Evolutionary conservation across 2,329 filamentous ascomycete genomes (phyloP), one percentile per base, ranked within the genome.

Genomic region (Colletotrichum melonis): DNA sequence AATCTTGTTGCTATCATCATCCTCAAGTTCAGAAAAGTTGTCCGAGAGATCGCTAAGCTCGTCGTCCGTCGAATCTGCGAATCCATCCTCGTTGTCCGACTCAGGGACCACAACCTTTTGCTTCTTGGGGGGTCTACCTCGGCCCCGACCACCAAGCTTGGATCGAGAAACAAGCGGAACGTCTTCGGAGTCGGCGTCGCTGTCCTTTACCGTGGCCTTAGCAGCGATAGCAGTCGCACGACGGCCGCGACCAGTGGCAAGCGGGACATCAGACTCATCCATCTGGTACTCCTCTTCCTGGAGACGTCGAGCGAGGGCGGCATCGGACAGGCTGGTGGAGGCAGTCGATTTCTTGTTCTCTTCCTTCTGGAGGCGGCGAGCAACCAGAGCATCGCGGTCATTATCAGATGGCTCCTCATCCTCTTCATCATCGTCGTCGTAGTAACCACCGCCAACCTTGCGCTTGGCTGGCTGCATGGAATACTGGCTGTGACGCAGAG

Each of bases 401-500:
- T 52, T 72, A 32, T 65, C 62, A 16, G 74, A 75, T 19, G 62
- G 46, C 58, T 84, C 82, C 0, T 83, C 81, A 2, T 84, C 80
- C n/a, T 84, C 38, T 19, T 42, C 38, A 19, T 42, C 81, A 1
- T 82, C 82, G 11, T 86, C 83, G 1, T 84, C 81, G 63, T 81
- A 79, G 74, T 88, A 81, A n/a, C 83, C 83, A 64, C 86, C 81
- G 38, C 84, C 78, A 67, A 83, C 81, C 80, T 89, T 88, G 66
- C 82, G 79, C 75, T 87, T 82, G 14, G 49, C 77, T 4, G 83
- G 71, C 49, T 81, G 82, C 77, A 90, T 79, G 2, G 88, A 84
- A 74, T 85, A 88, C 63, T 87, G 82, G 81, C 87, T 91, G 9
- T 82, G 82, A 57, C 82, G 84, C 56, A 89, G 81, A 72, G 85